A percentile compares a stretch with the other conserved stretches of the same genome.
Evolutionary conservation across 129 eudicot species (phyloP).

Genomic region (Tagetes patula): DNA sequence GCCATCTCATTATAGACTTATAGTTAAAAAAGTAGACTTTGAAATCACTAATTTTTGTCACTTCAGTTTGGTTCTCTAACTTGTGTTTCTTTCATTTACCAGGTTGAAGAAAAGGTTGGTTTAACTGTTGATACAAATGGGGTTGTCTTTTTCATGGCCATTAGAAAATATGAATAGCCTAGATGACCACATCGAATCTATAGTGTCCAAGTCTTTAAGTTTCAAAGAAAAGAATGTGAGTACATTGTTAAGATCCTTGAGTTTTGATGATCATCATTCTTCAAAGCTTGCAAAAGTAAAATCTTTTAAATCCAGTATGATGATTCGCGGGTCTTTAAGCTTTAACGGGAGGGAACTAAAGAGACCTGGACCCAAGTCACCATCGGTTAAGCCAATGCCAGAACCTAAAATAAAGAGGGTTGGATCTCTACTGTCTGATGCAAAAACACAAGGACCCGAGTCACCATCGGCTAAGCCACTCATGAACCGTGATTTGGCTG

Average conservation of each 20-base stretch:
- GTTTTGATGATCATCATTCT: slow-evolving; percentile 46
- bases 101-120: slow-evolving; percentile 31
- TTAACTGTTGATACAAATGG: slow-evolving; percentile 38
- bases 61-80: background rate
- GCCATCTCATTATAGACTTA: background rate
- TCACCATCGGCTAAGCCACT: slow-evolving; percentile 28
- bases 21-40: background rate
- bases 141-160: slow-evolving; percentile 58
- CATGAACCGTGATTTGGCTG: slow-evolving; percentile 54
- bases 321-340: slow-evolving; percentile 68
- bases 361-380: background rate
- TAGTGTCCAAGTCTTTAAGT: slow-evolving; percentile 45
- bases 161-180: slow-evolving; percentile 43
- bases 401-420: slow-evolving; percentile 5
- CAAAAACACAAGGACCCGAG: slow-evolving; percentile 24
- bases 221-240: slow-evolving; percentile 41
- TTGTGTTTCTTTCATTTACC: slow-evolving; percentile 15
- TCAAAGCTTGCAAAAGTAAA: slow-evolving; percentile 38
- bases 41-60: background rate
- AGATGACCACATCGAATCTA: slow-evolving; percentile 49
- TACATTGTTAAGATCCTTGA: slow-evolving; percentile 43
- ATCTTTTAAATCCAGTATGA: slow-evolving; percentile 45
- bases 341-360: slow-evolving; percentile 50
- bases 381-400: background rate
- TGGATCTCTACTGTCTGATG: slow-evolving; percentile 10